phyloP scores from a whole-genome alignment of 1,139 yeast species.

The Kodamaea derodonti region DNA sequence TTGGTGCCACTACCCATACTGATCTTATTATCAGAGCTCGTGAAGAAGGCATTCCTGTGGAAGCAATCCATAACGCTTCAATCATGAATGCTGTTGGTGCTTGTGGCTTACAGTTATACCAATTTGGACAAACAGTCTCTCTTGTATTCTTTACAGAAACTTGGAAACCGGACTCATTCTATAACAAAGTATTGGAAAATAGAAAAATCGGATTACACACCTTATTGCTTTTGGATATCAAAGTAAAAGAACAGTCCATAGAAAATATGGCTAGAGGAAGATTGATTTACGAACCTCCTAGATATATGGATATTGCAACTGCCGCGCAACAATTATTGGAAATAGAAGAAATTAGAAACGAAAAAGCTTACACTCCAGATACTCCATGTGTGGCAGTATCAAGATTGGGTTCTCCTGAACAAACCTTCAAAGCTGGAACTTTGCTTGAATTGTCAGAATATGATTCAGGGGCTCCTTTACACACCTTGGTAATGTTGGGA shows the following conservation, averaged over 20 bases:
- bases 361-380: conserved; percentile 72
- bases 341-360: conserved; percentile 71
- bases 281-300: conserved; percentile 90
- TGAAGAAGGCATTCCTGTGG: conserved; percentile 72
- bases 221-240: conserved; percentile 80
- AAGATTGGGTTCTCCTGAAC: conserved; percentile 83
- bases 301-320: conserved; percentile 89
- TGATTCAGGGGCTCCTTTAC: conserved; percentile 93
- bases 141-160: conserved; percentile 90
- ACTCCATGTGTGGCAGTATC: conserved; percentile 95
- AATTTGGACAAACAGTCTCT: conserved; percentile 94
- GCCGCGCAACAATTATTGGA: conserved; percentile 87
- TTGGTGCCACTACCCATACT: conserved; percentile 97
- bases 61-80: conserved; percentile 89
- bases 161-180: conserved; percentile 97
- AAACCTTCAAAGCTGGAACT: conserved; percentile 81
- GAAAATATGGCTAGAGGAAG: conserved; percentile 94
- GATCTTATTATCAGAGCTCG: conserved; percentile 90
- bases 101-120: conserved; percentile 91
- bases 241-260: conserved; percentile 93
- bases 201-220: conserved; percentile 90
- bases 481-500: conserved; percentile 85
- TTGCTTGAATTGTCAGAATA: conserved; percentile 68
- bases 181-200: conserved; percentile 84
- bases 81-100: conserved; percentile 99